phyloP scores from a whole-genome alignment of 2,329 filamentous ascomycete genomes.

The Neofusicoccum kwambonambiense region DNA sequence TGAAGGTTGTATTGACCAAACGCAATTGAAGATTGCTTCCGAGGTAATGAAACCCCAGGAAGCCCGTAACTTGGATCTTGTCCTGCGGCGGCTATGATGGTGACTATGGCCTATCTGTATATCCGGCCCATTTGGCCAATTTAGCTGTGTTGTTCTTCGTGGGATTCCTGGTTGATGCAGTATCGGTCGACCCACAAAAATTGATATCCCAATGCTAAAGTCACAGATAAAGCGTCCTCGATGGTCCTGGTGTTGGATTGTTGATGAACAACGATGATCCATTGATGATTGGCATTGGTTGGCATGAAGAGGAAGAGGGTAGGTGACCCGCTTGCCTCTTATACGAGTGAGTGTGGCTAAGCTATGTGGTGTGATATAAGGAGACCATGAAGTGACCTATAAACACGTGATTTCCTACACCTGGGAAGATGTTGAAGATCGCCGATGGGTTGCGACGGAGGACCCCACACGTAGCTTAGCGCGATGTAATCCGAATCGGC shows the following conservation, averaged over 20 bases:
- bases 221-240: slow-evolving; percentile 19
- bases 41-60: background rate
- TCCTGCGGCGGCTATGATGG: slow-evolving; percentile 21
- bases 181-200: slow-evolving; percentile 24
- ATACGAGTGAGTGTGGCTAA: too few relatives aligned
- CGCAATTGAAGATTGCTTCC: background rate
- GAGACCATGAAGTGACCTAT: too few relatives aligned
- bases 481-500: background rate
- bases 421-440: background rate
- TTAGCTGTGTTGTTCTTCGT: slow-evolving; percentile 14
- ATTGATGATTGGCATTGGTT: too few relatives aligned
- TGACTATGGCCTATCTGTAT: slow-evolving; percentile 19
- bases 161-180: slow-evolving; percentile 21
- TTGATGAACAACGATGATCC: too few relatives aligned
- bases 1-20: background rate
- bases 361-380: too few relatives aligned
- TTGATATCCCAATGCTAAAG: background rate
- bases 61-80: slow-evolving; percentile 22
- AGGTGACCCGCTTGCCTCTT: too few relatives aligned
- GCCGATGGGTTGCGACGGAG: background rate
- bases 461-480: slow-evolving; percentile 18
- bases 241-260: too few relatives aligned
- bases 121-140: slow-evolving; percentile 20
- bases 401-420: too few relatives aligned
- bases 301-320: too few relatives aligned